Percentiles rank a stretch among this genome's conserved stretches.
Evolutionary conservation across 176 grass and related monocot genomes (phyloP).

Genomic region (Urochloa ruziziensis): DNA sequence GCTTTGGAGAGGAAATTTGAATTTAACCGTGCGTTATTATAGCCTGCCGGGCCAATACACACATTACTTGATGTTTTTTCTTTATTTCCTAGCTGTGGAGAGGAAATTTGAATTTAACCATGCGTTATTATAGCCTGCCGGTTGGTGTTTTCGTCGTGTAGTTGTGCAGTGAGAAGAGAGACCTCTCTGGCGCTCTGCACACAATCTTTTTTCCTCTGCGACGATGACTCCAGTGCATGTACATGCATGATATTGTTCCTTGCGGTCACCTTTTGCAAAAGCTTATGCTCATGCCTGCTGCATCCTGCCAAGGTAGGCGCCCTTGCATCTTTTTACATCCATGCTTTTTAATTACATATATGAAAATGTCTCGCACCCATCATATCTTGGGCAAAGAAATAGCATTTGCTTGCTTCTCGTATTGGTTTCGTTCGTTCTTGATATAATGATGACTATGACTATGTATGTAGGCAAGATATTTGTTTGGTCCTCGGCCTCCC

Average conservation of each 20-base stretch:
- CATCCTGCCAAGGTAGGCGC: slow-evolving; percentile 15
- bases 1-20: no score
- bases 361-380: background rate
- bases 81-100: background rate
- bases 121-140: background rate
- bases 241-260: slow-evolving; percentile 13
- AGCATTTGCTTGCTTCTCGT: background rate
- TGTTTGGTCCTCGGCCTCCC: no score
- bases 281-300: slow-evolving; percentile 1
- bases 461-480: no score
- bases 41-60: no score
- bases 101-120: background rate
- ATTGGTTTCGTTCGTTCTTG: background rate
- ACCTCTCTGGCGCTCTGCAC: background rate
- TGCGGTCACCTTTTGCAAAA: slow-evolving; percentile 17
- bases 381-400: background rate
- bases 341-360: background rate
- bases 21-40: no score
- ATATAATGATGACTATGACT: no score
- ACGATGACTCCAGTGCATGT: background rate
- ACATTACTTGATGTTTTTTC: background rate
- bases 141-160: slow-evolving; percentile 11
- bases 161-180: background rate
- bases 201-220: slow-evolving; percentile 15
- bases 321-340: background rate